Percentiles rank a stretch among this genome's conserved stretches.
These are phyloP conservation scores for Mucor circinelloides DNA, from an alignment of 371 early-diverging fungal species.

Conservation along the genomic window DNA sequence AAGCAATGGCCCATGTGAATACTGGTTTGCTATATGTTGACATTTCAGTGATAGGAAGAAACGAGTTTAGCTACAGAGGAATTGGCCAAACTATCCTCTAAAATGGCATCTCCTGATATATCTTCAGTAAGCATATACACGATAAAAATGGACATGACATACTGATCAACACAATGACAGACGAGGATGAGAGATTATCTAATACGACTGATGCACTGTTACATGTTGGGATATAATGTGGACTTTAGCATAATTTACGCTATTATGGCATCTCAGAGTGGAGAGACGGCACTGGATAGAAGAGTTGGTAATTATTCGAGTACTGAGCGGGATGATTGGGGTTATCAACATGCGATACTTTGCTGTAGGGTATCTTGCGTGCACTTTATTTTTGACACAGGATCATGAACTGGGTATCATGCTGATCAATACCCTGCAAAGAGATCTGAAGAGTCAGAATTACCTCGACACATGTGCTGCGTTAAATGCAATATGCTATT, in stretches of 20 bases:
- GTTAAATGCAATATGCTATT: constrained; percentile 43
- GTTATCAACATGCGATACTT: background rate
- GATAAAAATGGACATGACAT: background rate
- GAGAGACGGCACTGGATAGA: constrained; percentile 43
- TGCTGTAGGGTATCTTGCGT: constrained; percentile 48
- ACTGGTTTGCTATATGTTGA: background rate
- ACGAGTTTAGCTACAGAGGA: constrained; percentile 30
- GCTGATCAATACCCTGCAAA: constrained; percentile 56
- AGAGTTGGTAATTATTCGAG: constrained; percentile 38
- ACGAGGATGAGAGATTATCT: constrained; percentile 48
- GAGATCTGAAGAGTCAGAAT: constrained; percentile 47
- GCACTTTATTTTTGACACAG: constrained; percentile 42
- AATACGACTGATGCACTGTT: constrained; percentile 49
- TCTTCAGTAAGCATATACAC: constrained; percentile 33
- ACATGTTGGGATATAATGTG: constrained; percentile 55
- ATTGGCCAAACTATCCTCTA: constrained; percentile 21
- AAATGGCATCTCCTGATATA: constrained; percentile 42
- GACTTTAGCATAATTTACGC: constrained; percentile 58
- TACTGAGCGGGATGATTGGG: background rate
- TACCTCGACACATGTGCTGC: constrained; percentile 48
- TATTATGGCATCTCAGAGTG: constrained; percentile 58
- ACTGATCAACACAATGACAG: constrained; percentile 12
- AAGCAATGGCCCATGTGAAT: background rate
- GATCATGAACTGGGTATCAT: constrained; percentile 51
- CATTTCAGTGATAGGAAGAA: constrained; percentile 35